Base-by-base conservation (phyloP, 2,329 filamentous ascomycete genomes). In the Penicillium sp. region DNA sequence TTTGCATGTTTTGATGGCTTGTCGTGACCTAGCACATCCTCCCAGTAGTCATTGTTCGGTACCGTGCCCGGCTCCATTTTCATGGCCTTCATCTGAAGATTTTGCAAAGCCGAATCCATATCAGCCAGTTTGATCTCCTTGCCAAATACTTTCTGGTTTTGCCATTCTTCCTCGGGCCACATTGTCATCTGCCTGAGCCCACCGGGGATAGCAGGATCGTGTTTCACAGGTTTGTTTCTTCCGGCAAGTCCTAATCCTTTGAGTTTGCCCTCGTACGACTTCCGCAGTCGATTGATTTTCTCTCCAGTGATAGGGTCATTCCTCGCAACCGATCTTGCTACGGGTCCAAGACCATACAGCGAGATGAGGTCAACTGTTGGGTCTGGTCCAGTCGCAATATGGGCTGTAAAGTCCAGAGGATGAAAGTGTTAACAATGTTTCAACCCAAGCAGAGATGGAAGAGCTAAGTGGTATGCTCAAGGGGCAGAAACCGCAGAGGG, bases 231-330 rank as follows among this genome's bases (percentile, higher is more conserved):
- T 60, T 82, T 82, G 63, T 83, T 84, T 57, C 79, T 78, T 23
- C 82, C 82, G 30, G 81, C 75, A 41, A 84, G 69, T 9, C 76
- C 76, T 49, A 83, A 69, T 2, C 73, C 76, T 68, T 83, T 83
- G 68, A 83, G 71, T 67, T 83, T 82, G 47, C 81, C 81, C 69
- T 83, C 82, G 64, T 84, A 84, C 4, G 81, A 83, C 66, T 83
- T 84, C 63, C 87, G 80, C 47, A 90, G 78, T 71, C 86, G 85
- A 75, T 89, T 88, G 64, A 83, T 83, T 77, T 90, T 90, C 71
- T 88, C 86, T 63, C 86, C 86, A n/a, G 86, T 88, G 21, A 81
- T 74, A 17, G 86, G 85, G 72, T 90, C 85, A 54, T 79, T 82
- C 58, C 87, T 80, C 62, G 84, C 85, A 65, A 89, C 86, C 58